Evolutionary conservation across 306 rosid species (phyloP).

Genomic region (Alnus rubra): DNA sequence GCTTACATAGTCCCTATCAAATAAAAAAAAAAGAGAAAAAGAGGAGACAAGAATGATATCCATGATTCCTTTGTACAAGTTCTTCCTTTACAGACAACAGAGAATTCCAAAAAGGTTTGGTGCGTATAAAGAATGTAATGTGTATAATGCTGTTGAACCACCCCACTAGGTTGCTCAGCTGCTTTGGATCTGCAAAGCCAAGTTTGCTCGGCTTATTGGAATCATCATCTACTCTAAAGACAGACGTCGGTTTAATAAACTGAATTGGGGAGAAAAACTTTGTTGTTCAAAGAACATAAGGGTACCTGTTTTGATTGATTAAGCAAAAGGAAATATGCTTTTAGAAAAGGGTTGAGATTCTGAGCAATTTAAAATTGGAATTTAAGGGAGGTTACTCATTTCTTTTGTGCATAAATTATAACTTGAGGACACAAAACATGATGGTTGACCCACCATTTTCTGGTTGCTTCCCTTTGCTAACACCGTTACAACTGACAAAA

Average conservation of each 20-base stretch:
- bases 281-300: too few species aligned
- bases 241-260: too few species aligned
- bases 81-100: slow-evolving; percentile 8
- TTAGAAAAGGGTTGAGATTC: slow-evolving; percentile 9
- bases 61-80: not conserved
- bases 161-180: slow-evolving; percentile 22
- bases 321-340: slow-evolving; percentile 6
- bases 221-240: too few species aligned
- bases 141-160: slow-evolving; percentile 23
- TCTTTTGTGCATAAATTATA: not conserved
- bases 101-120: not conserved
- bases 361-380: not conserved
- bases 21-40: not conserved
- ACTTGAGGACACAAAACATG: not conserved
- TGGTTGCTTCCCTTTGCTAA: not conserved
- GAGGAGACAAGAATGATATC: slow-evolving; percentile 3
- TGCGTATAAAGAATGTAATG: not conserved
- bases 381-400: not conserved
- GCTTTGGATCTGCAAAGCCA: not conserved
- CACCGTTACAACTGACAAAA: not conserved
- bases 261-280: too few species aligned
- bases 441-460: not conserved
- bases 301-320: not conserved
- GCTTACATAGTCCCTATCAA: slow-evolving; percentile 1
- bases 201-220: not conserved